Percentiles rank a stretch among this genome's conserved stretches.
phyloP scores from a whole-genome alignment of 306 rosid genomes.

The Gastrolobium bilobum region DNA sequence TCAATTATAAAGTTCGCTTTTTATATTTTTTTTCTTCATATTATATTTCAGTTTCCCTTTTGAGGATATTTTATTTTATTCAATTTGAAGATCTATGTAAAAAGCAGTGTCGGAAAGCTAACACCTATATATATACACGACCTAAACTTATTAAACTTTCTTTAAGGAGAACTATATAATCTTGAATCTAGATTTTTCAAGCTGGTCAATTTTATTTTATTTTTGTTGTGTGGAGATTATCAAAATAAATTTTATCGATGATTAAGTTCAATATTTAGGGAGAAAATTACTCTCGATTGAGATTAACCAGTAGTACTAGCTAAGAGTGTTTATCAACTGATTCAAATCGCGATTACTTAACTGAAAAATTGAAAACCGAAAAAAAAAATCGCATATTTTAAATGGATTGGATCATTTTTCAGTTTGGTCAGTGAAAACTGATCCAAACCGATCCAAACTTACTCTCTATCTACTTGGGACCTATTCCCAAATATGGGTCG shows the following conservation, averaged over 20 bases:
- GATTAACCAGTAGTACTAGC: background rate
- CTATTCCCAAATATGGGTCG: too few species aligned
- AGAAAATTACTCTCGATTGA: background rate
- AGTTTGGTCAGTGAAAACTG: too few species aligned
- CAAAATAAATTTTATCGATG: background rate
- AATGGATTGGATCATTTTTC: too few species aligned
- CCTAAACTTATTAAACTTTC: background rate
- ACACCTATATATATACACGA: background rate
- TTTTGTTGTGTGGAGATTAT: too few species aligned
- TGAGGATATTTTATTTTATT: background rate
- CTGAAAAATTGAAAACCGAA: too few species aligned
- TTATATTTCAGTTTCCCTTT: background rate
- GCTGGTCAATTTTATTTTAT: background rate
- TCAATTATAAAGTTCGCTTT: constrained; percentile 34
- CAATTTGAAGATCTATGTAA: background rate
- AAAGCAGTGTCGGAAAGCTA: background rate
- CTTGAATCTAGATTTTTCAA: background rate
- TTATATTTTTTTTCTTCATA: constrained; percentile 33
- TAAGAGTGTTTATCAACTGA: too few species aligned
- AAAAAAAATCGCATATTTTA: too few species aligned
- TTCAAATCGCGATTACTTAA: too few species aligned
- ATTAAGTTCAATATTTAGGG: constrained; percentile 9
- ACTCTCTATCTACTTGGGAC: too few species aligned
- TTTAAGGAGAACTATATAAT: background rate
- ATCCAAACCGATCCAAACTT: too few species aligned